Evolutionary conservation across 768 basidiomycete species (phyloP).

Genomic region (Termitomyces sp.): DNA sequence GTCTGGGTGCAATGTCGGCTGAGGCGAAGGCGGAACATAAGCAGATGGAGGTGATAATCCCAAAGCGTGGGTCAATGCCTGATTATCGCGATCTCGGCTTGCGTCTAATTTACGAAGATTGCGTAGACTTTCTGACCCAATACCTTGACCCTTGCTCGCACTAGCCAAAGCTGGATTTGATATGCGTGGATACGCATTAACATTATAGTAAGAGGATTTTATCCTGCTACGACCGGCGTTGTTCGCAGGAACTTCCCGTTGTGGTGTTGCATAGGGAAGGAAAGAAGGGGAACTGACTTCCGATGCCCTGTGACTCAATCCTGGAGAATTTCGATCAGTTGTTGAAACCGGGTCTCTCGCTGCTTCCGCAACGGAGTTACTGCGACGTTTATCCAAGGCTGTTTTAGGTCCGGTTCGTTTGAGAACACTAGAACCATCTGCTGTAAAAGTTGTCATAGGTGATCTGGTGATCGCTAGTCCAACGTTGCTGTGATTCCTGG

Average conservation of each 20-base stretch:
- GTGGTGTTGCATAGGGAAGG: conserved; percentile 18
- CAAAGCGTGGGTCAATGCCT: conserved; percentile 29
- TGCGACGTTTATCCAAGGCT: conserved; percentile 16
- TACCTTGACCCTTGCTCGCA: background rate
- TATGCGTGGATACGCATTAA: conserved; percentile 46
- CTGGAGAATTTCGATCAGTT: conserved; percentile 26
- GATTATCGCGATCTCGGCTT: conserved; percentile 35
- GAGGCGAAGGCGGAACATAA: conserved; percentile 40
- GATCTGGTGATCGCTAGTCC: conserved; percentile 28
- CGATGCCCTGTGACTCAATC: conserved; percentile 49
- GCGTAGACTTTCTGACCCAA: conserved; percentile 11
- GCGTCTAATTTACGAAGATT: conserved; percentile 34
- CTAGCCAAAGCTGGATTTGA: conserved; percentile 36
- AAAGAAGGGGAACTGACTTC: conserved; percentile 41
- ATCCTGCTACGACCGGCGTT: conserved; percentile 56
- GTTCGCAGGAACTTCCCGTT: conserved; percentile 18
- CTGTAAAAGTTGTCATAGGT: conserved; percentile 28
- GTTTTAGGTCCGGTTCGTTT: conserved; percentile 31
- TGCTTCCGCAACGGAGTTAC: conserved; percentile 13
- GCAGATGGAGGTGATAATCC: conserved; percentile 29
- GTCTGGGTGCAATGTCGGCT: conserved; percentile 63
- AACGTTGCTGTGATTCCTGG: conserved; percentile 23
- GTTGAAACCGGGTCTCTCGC: conserved; percentile 13
- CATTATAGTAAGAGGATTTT: conserved; percentile 62
- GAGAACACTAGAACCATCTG: conserved; percentile 33